These are phyloP conservation scores for Tetrastigma voinierianum DNA, from an alignment of 164 flowering plant genomes.

Conservation along the genomic window DNA sequence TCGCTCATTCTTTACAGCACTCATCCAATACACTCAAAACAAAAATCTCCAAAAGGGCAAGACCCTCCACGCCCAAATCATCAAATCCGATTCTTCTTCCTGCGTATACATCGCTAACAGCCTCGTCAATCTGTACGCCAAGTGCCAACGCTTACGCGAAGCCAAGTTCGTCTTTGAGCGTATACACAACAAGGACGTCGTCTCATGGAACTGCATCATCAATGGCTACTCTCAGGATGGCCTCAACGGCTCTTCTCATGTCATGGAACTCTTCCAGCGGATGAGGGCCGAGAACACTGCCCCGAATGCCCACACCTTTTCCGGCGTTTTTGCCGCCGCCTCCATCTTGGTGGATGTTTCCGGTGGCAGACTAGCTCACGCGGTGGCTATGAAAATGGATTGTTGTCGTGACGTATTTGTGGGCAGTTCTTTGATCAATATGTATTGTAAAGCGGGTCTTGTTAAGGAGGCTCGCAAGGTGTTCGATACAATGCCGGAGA, in stretches of 20 bases:
- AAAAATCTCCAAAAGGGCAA: slow-evolving; percentile 42
- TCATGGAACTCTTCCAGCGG: slow-evolving; percentile 42
- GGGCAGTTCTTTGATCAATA: slow-evolving; percentile 54
- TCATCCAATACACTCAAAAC: slow-evolving; percentile 37
- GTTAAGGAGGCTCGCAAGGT: slow-evolving; percentile 48
- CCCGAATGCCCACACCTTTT: slow-evolving; percentile 67
- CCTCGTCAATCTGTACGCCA: slow-evolving; percentile 69
- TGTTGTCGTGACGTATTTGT: slow-evolving; percentile 56
- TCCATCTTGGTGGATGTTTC: slow-evolving; percentile 24
- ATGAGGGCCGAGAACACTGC: slow-evolving; percentile 41
- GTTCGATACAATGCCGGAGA: slow-evolving; percentile 73
- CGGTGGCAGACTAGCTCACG: slow-evolving; percentile 53
- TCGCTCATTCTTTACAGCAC: slow-evolving; percentile 36
- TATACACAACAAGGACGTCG: slow-evolving; percentile 44
- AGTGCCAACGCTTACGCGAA: slow-evolving; percentile 40
- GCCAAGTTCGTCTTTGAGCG: slow-evolving; percentile 51
- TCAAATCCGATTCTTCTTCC: slow-evolving; percentile 42
- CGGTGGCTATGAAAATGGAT: slow-evolving; percentile 38
- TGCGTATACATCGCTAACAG: slow-evolving; percentile 46
- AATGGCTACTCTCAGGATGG: slow-evolving; percentile 53
- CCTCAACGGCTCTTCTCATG: slow-evolving; percentile 16
- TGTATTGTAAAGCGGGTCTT: slow-evolving; percentile 65
- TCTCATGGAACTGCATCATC: slow-evolving; percentile 79
- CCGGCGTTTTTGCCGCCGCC: slow-evolving; percentile 64
- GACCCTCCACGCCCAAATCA: slow-evolving; percentile 60